phyloP scores from a whole-genome alignment of 2,329 filamentous ascomycete species.

The Fusarium sacchari region DNA sequence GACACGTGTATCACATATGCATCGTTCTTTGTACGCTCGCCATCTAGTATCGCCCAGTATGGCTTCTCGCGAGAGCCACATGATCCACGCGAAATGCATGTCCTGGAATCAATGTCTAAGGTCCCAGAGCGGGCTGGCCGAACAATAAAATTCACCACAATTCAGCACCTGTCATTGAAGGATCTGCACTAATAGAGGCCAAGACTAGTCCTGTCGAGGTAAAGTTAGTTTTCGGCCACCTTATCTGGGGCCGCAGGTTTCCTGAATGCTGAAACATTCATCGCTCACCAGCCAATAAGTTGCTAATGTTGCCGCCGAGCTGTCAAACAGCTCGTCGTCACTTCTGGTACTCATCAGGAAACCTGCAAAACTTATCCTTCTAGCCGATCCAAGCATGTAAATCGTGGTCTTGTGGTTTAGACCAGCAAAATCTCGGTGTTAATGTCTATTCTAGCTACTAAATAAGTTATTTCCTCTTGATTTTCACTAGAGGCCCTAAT shows the following conservation, averaged over 20 bases:
- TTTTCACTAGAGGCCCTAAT: background rate
- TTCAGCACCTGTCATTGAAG: slow-evolving; percentile 17
- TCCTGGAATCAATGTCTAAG: slow-evolving; percentile 13
- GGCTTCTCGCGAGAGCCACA: slow-evolving; percentile 8
- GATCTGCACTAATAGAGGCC: slow-evolving; percentile 30
- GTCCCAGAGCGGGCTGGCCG: slow-evolving; percentile 2
- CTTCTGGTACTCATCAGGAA: slow-evolving; percentile 2
- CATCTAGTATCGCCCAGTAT: background rate
- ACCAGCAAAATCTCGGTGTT: background rate
- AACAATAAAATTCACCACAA: background rate
- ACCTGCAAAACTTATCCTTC: slow-evolving; percentile 10
- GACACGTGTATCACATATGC: background rate
- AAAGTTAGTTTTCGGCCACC: slow-evolving; percentile 15
- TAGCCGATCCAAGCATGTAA: background rate
- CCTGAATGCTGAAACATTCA: slow-evolving; percentile 18
- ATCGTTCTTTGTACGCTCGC: background rate
- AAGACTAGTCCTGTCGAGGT: slow-evolving; percentile 21
- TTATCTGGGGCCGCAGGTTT: slow-evolving; percentile 2
- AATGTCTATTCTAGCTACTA: background rate
- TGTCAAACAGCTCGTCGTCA: background rate
- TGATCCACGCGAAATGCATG: background rate
- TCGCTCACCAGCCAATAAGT: slow-evolving; percentile 4
- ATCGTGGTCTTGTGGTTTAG: background rate
- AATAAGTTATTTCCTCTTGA: background rate
- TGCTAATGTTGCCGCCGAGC: background rate